Percentiles rank a stretch among this genome's conserved stretches.
phyloP scores from a whole-genome alignment of 371 early-diverging fungal species.

The Capillidium heterosporum region DNA sequence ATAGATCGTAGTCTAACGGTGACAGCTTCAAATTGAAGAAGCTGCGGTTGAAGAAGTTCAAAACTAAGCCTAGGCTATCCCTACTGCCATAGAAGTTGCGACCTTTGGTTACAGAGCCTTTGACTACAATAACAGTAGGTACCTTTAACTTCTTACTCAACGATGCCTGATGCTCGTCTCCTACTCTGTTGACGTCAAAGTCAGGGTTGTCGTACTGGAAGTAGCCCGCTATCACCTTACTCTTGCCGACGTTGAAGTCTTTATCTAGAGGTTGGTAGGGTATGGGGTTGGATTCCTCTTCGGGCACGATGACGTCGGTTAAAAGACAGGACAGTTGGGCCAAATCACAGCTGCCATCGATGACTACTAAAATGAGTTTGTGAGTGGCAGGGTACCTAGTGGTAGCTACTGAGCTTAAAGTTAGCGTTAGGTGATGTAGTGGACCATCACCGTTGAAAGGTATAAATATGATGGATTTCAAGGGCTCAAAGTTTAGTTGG shows the following conservation, averaged over 20 bases:
- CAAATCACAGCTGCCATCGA: background rate
- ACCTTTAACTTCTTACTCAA: background rate
- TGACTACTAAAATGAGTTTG: background rate
- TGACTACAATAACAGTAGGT: background rate
- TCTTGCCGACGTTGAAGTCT: background rate
- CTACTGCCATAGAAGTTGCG: background rate
- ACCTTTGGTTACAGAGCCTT: background rate
- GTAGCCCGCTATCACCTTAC: background rate
- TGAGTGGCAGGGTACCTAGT: background rate
- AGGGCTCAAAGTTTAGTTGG: background rate
- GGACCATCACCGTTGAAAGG: too few relatives aligned
- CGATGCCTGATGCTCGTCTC: background rate
- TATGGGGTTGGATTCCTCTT: background rate
- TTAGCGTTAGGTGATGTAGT: background rate
- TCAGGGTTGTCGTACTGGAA: background rate
- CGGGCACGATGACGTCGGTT: background rate
- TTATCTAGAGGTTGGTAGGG: background rate
- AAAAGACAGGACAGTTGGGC: background rate
- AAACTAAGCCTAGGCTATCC: background rate
- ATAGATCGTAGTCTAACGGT: background rate
- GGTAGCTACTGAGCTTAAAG: background rate
- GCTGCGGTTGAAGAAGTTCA: background rate
- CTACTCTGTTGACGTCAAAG: background rate
- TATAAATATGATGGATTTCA: background rate
- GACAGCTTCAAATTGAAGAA: background rate